Percentiles rank a stretch among this genome's conserved stretches.
These are phyloP conservation scores for Chlorophyllum brunneum DNA, from an alignment of 768 basidiomycete genomes.

Conservation along the genomic window DNA sequence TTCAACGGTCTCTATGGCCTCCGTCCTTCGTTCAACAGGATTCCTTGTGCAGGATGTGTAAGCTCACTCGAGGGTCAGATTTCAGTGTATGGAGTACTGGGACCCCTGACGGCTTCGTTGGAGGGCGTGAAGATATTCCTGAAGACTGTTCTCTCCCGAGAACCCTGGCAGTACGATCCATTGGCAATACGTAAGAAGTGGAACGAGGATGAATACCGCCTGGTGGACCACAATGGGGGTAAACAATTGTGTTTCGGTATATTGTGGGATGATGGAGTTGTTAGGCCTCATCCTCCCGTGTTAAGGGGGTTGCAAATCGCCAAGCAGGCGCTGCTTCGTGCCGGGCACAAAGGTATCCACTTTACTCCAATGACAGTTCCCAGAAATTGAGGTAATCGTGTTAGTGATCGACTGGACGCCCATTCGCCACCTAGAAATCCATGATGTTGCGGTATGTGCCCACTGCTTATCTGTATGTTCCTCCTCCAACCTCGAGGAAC, in stretches of 20 bases:
- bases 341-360: slow-evolving; percentile 65
- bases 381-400: neutral
- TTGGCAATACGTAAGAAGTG: slow-evolving; percentile 53
- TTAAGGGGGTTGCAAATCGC: slow-evolving; percentile 52
- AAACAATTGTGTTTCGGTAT: slow-evolving; percentile 52
- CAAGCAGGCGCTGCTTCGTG: slow-evolving; percentile 51
- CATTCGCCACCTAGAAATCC: slow-evolving; percentile 46
- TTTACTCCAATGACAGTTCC: neutral
- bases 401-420: slow-evolving; percentile 72
- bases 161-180: slow-evolving; percentile 70
- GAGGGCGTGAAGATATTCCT: slow-evolving; percentile 63
- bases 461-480: neutral
- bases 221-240: slow-evolving; percentile 57
- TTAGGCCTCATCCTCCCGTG: slow-evolving; percentile 63
- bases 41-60: slow-evolving; percentile 65
- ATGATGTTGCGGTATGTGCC: slow-evolving; percentile 24
- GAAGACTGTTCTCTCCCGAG: slow-evolving; percentile 52
- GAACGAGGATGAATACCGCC: slow-evolving; percentile 53
- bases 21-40: slow-evolving; percentile 61
- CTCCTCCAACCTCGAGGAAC: neutral
- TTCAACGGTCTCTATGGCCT: slow-evolving; percentile 72
- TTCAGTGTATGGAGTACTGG: slow-evolving; percentile 66
- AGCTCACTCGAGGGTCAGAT: slow-evolving; percentile 73
- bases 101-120: slow-evolving; percentile 61
- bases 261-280: slow-evolving; percentile 63